Percentiles rank a stretch among this genome's conserved stretches.
Evolutionary conservation across 169 alveolate species (phyloP).

Genomic region (Plasmodium relictum): DNA sequence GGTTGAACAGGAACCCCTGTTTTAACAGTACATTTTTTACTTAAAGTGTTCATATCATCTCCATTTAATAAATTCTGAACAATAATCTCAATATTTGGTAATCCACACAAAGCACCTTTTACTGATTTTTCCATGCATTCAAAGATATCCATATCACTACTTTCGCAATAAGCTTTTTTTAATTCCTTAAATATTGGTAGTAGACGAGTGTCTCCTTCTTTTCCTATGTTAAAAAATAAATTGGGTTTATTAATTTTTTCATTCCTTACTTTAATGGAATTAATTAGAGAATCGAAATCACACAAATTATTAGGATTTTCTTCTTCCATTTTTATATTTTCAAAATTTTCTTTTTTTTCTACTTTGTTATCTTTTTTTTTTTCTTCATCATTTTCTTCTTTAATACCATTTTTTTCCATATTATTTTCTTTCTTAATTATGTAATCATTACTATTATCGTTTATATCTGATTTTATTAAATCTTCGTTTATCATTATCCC

Average conservation of each 20-base stretch:
- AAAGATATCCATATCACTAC: conserved; percentile 73
- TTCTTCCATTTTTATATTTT: conserved; percentile 12
- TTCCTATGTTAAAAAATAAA: conserved; percentile 64
- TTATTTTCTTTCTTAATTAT: conserved; percentile 7
- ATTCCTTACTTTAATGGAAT: conserved; percentile 33
- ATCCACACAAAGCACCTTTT: conserved; percentile 92
- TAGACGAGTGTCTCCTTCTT: conserved; percentile 70
- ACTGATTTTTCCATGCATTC: conserved; percentile 91
- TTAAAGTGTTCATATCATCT: conserved; percentile 85
- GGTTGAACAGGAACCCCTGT: conserved; percentile 99
- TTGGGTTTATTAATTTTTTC: conserved; percentile 70
- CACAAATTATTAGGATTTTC: background rate
- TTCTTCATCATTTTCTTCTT: conserved; percentile 28
- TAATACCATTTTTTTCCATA: background rate
- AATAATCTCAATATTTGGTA: conserved; percentile 94
- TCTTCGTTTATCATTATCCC: conserved; percentile 50
- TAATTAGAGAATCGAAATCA: conserved; percentile 22
- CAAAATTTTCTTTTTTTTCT: conserved; percentile 54
- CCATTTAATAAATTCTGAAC: conserved; percentile 90
- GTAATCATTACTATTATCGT: conserved; percentile 7
- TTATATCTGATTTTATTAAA: background rate
- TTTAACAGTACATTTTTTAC: conserved; percentile 92
- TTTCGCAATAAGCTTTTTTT: conserved; percentile 56
- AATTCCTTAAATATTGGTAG: conserved; percentile 66
- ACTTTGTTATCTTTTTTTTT: conserved; percentile 20